phyloP scores from a whole-genome alignment of 148 eudicot genomes.

The Linanthus parryae region DNA sequence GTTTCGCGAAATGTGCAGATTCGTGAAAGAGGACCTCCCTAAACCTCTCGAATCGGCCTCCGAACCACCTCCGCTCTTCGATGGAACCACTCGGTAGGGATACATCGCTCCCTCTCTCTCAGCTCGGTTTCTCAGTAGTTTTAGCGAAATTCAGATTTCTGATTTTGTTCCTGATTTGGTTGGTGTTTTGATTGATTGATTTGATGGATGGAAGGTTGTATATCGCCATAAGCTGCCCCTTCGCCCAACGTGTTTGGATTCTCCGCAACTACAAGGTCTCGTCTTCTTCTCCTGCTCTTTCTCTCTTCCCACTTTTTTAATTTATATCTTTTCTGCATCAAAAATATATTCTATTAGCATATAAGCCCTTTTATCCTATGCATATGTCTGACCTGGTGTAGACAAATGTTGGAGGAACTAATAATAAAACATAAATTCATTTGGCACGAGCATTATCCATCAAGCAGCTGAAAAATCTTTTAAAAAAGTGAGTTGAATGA shows the following conservation, averaged over 20 bases:
- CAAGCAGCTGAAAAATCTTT: no score
- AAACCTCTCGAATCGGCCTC: neutral
- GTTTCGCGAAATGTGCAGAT: no score
- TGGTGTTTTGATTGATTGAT: neutral
- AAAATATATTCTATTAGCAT: no score
- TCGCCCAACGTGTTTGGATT: conserved; percentile 10
- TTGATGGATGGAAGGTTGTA: conserved; percentile 3
- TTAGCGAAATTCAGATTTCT: neutral
- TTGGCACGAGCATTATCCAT: no score
- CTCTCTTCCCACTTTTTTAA: neutral
- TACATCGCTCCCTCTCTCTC: neutral
- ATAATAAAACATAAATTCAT: no score
- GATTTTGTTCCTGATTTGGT: neutral
- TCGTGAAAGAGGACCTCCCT: neutral
- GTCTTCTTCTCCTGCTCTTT: neutral
- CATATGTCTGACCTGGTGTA: no score
- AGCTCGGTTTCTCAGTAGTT: neutral
- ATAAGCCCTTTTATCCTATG: no score
- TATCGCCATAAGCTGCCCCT: conserved; percentile 4
- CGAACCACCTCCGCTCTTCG: neutral
- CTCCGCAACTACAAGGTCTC: conserved; percentile 5
- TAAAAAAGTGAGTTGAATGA: no score
- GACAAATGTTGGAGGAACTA: no score
- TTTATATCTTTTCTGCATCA: no score
- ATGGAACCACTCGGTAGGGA: conserved; percentile 2